Evolutionary conservation across 371 early-diverging fungal species (phyloP), one percentile per base, ranked within the genome.

Genomic region (Blakeslea trispora): DNA sequence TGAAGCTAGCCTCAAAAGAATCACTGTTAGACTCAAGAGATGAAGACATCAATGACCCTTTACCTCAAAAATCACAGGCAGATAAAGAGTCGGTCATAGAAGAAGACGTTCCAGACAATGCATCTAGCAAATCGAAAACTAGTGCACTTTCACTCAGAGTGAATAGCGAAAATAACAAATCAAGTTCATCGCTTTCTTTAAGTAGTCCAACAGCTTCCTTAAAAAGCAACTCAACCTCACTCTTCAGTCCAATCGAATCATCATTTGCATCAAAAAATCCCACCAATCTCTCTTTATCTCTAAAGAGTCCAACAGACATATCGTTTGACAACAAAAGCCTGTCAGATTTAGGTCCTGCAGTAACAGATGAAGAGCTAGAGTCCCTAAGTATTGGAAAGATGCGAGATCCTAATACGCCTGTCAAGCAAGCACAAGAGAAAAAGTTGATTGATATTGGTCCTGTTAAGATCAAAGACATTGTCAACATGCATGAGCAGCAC

Each of bases 401-500:
- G 28, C 28, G 28, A 5, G 28, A 28, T 3, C 5, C 28, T 7
- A 28, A 28, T 28, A 7, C 7, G 3, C 28, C 28, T 28, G 28
- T 7, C 7, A 28, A 28, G 28, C 7, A 3, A 7, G 28, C 28
- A 37, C 37, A 9, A 10, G 37, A 37, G 14, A 37, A 37, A 37
- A 37, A 37, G 11, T 11, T 37, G 5, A n/a, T 41, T 13, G 53
- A 53, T 10, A 40, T 58, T n/a, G 41, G 21, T 0, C 19, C 41
- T 1, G 52, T 44, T 21, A 66, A 61, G 10, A 61, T 66, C 8
- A 61, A 57, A 34, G 47, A 66, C 13, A 66, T 66, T 35, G 43
- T 66, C 2, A 45, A 66, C 45, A 57, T 54, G 5, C 66, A 66
- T 45, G 66, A 66, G 28, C 52, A 45, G 37, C 34, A 61, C 31